A percentile compares a stretch with the other conserved stretches of the same genome.
These are phyloP conservation scores for Hemisphaericaspora lyxosophila DNA, from an alignment of 1,139 yeast genomes.

Conservation along the genomic window DNA sequence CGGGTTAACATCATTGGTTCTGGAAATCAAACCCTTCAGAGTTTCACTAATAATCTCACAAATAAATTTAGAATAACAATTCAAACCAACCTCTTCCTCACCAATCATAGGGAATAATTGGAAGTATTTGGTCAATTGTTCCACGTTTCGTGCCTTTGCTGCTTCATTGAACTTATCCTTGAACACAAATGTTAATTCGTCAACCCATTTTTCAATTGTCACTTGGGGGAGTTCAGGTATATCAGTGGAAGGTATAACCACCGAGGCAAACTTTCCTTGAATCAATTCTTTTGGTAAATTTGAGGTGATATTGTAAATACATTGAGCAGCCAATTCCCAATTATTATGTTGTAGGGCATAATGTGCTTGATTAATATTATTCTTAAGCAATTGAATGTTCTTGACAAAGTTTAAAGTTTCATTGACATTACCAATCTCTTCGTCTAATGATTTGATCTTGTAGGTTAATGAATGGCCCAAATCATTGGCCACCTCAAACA, in stretches of 20 bases:
- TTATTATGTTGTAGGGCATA: constrained; percentile 66
- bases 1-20: constrained; percentile 34
- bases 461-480: constrained; percentile 68
- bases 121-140: constrained; percentile 71
- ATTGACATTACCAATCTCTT: constrained; percentile 68
- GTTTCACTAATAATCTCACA: constrained; percentile 83
- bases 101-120: constrained; percentile 86
- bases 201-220: constrained; percentile 58
- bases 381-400: constrained; percentile 61
- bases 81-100: constrained; percentile 68
- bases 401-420: constrained; percentile 65
- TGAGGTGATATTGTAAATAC: constrained; percentile 53
- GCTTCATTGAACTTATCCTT: constrained; percentile 67
- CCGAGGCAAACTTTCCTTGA: constrained; percentile 71
- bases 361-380: constrained; percentile 64
- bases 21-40: constrained; percentile 57
- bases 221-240: constrained; percentile 78
- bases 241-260: constrained; percentile 86
- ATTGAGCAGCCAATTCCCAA: constrained; percentile 71
- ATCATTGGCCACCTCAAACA: constrained; percentile 60
- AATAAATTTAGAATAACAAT: constrained; percentile 80
- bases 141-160: constrained; percentile 63
- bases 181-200: constrained; percentile 58
- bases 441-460: constrained; percentile 67
- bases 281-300: constrained; percentile 53